These are phyloP conservation scores for Botrytis porri DNA, from an alignment of 2,329 filamentous ascomycete genomes.

Conservation along the genomic window DNA sequence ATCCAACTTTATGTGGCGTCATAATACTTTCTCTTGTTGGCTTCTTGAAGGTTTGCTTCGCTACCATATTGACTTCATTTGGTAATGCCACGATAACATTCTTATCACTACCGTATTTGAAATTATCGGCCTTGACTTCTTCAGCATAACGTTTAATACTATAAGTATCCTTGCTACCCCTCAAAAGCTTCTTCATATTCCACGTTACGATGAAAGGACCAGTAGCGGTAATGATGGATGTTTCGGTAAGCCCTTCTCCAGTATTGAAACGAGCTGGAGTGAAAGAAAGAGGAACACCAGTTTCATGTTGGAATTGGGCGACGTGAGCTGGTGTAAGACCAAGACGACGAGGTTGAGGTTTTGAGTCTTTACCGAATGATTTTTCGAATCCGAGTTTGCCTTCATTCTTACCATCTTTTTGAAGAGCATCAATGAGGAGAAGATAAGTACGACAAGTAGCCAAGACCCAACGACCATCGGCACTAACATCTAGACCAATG, in stretches of 20 bases:
- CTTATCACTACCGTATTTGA: constrained; percentile 95
- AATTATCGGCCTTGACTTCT: constrained; percentile 96
- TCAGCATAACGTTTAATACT: constrained; percentile 95
- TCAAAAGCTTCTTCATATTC: constrained; percentile 86
- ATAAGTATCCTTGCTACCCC: constrained; percentile 81
- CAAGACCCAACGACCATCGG: constrained; percentile 92
- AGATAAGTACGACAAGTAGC: constrained; percentile 94
- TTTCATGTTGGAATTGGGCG: constrained; percentile 96
- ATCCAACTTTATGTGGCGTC: constrained; percentile 48
- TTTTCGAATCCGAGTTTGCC: constrained; percentile 98
- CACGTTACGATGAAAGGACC: constrained; percentile 97
- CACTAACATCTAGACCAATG: constrained; percentile 89
- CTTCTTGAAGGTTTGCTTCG: constrained; percentile 76
- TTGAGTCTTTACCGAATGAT: constrained; percentile 85
- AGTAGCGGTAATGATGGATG: constrained; percentile 93
- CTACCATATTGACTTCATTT: constrained; percentile 98
- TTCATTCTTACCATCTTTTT: constrained; percentile 92
- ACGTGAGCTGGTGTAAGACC: constrained; percentile 88
- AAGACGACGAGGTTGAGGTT: constrained; percentile 88
- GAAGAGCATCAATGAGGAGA: constrained; percentile 84
- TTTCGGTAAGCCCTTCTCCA: constrained; percentile 75
- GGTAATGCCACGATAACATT: constrained; percentile 96
- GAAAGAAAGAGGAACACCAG: constrained; percentile 79
- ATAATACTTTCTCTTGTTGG: constrained; percentile 90
- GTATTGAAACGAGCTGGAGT: constrained; percentile 94